Evolutionary conservation across 768 basidiomycete genomes (phyloP).

Genomic region (Podaxis sp.): DNA sequence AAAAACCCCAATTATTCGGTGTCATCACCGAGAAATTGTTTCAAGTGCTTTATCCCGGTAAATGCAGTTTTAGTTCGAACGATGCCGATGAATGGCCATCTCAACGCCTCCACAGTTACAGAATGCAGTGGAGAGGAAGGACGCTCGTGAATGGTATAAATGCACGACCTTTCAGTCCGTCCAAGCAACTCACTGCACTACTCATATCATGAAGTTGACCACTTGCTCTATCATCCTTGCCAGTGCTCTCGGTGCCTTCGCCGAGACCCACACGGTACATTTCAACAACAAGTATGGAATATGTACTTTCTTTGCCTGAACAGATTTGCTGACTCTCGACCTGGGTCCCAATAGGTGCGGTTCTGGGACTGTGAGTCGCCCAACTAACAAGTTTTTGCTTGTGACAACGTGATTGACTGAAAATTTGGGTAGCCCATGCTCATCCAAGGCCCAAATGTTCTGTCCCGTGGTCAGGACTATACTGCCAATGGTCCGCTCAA

Average conservation of each 20-base stretch:
- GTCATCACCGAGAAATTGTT: background rate
- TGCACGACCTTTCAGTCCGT: background rate
- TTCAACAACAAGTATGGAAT: background rate
- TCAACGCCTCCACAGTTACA: background rate
- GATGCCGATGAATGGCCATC: background rate
- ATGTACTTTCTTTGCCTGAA: background rate
- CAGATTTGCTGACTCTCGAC: background rate
- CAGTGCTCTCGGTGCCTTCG: background rate
- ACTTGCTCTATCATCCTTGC: background rate
- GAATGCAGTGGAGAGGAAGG: background rate
- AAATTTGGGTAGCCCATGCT: background rate
- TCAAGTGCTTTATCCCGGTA: background rate
- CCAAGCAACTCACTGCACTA: background rate
- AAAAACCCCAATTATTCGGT: background rate
- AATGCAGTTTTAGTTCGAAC: background rate
- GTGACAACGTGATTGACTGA: background rate
- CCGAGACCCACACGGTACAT: background rate
- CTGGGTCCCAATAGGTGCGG: background rate
- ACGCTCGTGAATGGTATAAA: background rate
- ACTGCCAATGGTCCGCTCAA: constrained; percentile 27
- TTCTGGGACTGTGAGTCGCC: background rate
- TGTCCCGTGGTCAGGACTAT: constrained; percentile 30
- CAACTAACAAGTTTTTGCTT: background rate
- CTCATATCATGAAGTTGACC: background rate
- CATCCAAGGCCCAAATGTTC: constrained; percentile 16